These are phyloP conservation scores for Hymenoscyphus repandus DNA, from an alignment of 2,329 filamentous ascomycete genomes.

Conservation along the genomic window DNA sequence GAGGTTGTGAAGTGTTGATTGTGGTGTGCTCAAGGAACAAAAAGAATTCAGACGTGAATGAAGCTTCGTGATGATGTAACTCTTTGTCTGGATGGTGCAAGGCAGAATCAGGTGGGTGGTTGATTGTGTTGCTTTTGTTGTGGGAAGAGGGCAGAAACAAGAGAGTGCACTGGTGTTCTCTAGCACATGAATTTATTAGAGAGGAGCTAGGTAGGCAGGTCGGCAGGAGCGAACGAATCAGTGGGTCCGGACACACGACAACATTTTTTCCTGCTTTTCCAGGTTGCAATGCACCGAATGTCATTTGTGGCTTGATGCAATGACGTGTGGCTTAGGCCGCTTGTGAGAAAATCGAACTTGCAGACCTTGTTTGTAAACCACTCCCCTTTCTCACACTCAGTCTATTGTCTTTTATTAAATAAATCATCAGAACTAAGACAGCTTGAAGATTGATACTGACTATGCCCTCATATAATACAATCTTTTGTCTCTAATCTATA, in stretches of 20 bases:
- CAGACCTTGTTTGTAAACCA: too few relatives aligned
- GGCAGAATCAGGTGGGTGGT: neutral
- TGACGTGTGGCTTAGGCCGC: slow-evolving; percentile 13
- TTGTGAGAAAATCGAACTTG: too few relatives aligned
- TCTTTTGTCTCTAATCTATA: neutral
- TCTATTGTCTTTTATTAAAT: too few relatives aligned
- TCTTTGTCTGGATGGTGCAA: neutral
- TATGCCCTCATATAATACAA: neutral
- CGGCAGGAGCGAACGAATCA: slow-evolving; percentile 3
- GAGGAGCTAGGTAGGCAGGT: slow-evolving; percentile 10
- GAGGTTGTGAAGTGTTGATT: neutral
- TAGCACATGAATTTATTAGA: slow-evolving; percentile 15
- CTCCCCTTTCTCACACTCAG: too few relatives aligned
- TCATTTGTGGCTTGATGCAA: slow-evolving; percentile 6
- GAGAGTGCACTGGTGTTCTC: slow-evolving; percentile 6
- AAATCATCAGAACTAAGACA: too few relatives aligned
- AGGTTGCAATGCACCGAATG: neutral
- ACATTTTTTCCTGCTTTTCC: neutral
- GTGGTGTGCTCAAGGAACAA: neutral
- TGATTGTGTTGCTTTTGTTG: neutral
- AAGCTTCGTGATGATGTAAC: neutral
- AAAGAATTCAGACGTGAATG: neutral
- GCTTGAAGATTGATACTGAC: neutral
- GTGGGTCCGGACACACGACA: slow-evolving; percentile 7
- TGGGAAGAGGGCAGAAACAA: slow-evolving; percentile 1